A percentile compares a stretch with the other conserved stretches of the same genome.
Conservation (phyloP, 2,329 filamentous ascomycete genomes). For the Colletotrichum sp. region DNA sequence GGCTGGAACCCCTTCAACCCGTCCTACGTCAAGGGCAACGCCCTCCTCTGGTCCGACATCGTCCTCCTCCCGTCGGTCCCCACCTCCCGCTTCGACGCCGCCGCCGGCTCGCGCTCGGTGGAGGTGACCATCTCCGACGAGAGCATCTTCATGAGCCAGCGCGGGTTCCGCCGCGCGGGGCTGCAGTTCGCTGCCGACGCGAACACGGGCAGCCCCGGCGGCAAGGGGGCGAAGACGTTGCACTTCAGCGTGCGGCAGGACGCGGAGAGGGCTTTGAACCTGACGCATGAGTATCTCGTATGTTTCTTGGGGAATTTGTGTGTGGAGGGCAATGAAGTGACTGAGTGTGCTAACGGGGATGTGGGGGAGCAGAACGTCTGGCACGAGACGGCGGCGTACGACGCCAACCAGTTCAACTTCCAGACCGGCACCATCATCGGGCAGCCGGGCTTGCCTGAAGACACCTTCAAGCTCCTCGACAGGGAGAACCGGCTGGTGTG, state of each 20-base stretch:
- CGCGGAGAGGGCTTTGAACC: constrained; percentile 33
- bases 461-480: constrained; percentile 21
- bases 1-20: constrained; percentile 36
- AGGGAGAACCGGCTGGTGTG: constrained; percentile 19
- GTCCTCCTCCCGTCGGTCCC: constrained; percentile 32
- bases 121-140: constrained; percentile 49
- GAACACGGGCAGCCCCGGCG: constrained; percentile 42
- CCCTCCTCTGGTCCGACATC: constrained; percentile 40
- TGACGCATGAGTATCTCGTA: constrained; percentile 44
- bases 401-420: constrained; percentile 43
- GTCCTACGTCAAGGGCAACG: constrained; percentile 39
- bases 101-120: constrained; percentile 35
- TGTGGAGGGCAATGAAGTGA: too few species aligned
- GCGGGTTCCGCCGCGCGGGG: constrained; percentile 50
- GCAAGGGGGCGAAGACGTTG: constrained; percentile 36
- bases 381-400: constrained; percentile 41
- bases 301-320: too few species aligned
- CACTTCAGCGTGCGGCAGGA: constrained; percentile 40
- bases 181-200: constrained; percentile 46
- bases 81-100: constrained; percentile 41
- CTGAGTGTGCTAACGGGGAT: constrained; percentile 27
- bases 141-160: constrained; percentile 50
- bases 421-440: constrained; percentile 36
- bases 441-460: constrained; percentile 1
- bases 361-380: constrained; percentile 33